phyloP scores from a whole-genome alignment of 345 rosid species.

The Gossypium stocksii region DNA sequence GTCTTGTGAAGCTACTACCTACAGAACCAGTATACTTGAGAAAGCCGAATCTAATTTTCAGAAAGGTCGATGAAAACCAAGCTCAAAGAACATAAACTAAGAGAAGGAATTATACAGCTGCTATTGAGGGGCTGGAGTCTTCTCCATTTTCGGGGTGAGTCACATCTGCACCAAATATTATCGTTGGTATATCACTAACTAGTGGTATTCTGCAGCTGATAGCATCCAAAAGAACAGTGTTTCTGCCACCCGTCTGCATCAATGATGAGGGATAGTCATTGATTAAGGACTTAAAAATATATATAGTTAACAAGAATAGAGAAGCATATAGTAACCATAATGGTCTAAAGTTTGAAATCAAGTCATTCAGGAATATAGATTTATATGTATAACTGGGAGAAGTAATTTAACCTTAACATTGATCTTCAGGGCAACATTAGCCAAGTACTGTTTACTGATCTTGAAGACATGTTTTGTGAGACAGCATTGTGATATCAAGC shows the following conservation, averaged over 20 bases:
- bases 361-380: background rate
- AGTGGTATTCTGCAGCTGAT: constrained; percentile 94
- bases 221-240: constrained; percentile 94
- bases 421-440: constrained; percentile 91
- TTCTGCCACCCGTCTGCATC: constrained; percentile 96
- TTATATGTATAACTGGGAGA: background rate
- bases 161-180: constrained; percentile 97
- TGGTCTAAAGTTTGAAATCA: background rate
- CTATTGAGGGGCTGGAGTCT: constrained; percentile 97
- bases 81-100: background rate
- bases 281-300: background rate
- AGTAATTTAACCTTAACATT: constrained; percentile 76
- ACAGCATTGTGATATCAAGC: constrained; percentile 93
- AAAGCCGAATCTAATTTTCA: background rate
- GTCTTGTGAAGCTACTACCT: constrained; percentile 99
- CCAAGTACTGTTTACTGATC: constrained; percentile 94
- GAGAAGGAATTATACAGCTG: constrained; percentile 55
- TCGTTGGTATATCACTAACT: constrained; percentile 97
- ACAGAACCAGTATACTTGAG: constrained; percentile 21
- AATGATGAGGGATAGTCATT: constrained; percentile 1
- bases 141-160: constrained; percentile 99
- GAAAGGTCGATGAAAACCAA: background rate
- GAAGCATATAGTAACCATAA: background rate
- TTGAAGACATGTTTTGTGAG: constrained; percentile 95
- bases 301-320: background rate